Evolutionary conservation across 169 alveolate species (phyloP).

Genomic region (Plasmodium sp.): DNA sequence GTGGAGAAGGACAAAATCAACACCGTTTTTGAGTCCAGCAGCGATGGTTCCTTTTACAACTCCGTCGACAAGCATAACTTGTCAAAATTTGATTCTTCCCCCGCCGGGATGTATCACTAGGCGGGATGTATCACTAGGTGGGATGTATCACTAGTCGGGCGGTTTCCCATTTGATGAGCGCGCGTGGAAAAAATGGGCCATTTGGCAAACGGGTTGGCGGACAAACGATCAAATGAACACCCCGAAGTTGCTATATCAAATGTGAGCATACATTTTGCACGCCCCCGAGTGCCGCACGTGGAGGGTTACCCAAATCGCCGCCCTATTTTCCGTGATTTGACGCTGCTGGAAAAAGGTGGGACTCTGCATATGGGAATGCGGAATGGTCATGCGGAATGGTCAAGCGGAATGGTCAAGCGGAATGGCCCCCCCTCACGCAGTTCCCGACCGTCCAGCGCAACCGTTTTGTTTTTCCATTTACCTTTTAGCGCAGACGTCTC

Average conservation of each 20-base stretch:
- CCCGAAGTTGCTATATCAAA: background rate
- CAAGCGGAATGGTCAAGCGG: background rate
- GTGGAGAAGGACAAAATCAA: background rate
- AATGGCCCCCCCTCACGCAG: background rate
- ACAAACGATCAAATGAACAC: background rate
- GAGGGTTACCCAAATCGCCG: background rate
- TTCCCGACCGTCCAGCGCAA: background rate
- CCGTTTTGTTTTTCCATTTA: background rate
- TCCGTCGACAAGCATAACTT: conserved; percentile 33
- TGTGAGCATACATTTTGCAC: background rate
- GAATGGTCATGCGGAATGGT: background rate
- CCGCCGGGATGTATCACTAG: conserved; percentile 43
- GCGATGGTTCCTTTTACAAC: conserved; percentile 47
- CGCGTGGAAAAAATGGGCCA: background rate
- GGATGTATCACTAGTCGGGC: conserved; percentile 19
- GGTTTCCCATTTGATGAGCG: background rate
- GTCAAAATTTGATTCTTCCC: conserved; percentile 52
- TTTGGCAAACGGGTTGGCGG: background rate
- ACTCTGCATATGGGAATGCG: background rate
- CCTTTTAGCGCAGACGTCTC: background rate
- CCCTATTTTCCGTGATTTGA: background rate
- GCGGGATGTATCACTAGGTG: conserved; percentile 7
- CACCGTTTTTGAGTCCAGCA: conserved; percentile 35
- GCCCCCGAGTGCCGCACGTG: background rate
- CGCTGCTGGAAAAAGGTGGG: background rate